Conservation (phyloP, 371 early-diverging fungal genomes). For the Scutellospora calospora region DNA sequence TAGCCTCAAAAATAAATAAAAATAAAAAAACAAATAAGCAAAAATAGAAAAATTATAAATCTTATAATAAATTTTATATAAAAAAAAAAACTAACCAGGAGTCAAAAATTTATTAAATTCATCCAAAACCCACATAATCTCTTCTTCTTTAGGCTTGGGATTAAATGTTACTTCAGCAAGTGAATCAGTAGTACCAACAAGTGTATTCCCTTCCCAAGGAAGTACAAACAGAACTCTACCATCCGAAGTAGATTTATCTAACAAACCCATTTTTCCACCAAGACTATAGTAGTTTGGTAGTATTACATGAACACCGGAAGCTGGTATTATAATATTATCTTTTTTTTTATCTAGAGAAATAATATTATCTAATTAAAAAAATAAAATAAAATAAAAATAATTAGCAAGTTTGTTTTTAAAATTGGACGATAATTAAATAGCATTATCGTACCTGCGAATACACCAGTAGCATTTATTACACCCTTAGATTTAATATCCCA, state of each 20-base stretch:
- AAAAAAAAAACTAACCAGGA: constrained; percentile 56
- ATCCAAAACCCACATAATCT: constrained; percentile 95
- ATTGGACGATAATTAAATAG: no score
- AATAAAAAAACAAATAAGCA: no score
- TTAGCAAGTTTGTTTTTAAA: no score
- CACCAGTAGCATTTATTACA: constrained; percentile 95
- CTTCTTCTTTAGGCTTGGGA: constrained; percentile 92
- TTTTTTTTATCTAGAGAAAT: no score
- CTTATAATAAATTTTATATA: background rate
- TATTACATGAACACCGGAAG: constrained; percentile 97
- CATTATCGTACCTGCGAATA: constrained; percentile 61
- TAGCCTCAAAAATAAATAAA: background rate
- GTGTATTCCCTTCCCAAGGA: constrained; percentile 97
- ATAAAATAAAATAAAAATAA: no score
- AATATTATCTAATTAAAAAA: no score
- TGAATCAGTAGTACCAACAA: constrained; percentile 99
- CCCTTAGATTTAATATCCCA: constrained; percentile 93
- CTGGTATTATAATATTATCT: constrained; percentile 91
- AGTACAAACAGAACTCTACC: constrained; percentile 99
- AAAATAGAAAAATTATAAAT: no score
- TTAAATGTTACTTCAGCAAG: constrained; percentile 81
- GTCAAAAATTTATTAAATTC: constrained; percentile 94
- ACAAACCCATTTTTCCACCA: constrained; percentile 95
- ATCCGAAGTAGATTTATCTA: constrained; percentile 98
- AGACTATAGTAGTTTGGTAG: constrained; percentile 91